phyloP scores from a whole-genome alignment of 2,329 filamentous ascomycete species.

The Colletotrichum eremochloae region DNA sequence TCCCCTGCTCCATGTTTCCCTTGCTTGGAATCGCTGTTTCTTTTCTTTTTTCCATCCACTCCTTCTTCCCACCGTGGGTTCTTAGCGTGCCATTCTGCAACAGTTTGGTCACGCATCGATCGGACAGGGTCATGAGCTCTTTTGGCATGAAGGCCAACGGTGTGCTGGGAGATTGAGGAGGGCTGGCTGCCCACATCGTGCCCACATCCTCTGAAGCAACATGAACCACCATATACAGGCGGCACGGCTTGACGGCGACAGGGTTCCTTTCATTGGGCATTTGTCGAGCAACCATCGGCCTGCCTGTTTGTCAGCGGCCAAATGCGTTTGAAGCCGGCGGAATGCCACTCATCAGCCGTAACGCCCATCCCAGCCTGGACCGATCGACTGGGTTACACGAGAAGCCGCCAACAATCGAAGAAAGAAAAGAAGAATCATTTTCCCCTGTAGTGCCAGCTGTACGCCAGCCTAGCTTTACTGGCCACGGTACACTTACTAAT shows the following conservation, averaged over 20 bases:
- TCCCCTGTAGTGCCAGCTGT: background rate
- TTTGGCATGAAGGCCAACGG: constrained; percentile 6
- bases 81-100: constrained; percentile 42
- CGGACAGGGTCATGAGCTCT: constrained; percentile 3
- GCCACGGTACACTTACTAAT: constrained; percentile 16
- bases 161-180: background rate
- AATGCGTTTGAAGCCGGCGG: background rate
- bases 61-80: constrained; percentile 6
- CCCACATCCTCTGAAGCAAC: background rate
- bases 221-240: background rate
- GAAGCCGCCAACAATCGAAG: constrained; percentile 19
- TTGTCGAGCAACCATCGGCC: background rate
- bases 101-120: constrained; percentile 30
- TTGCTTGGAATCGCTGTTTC: constrained; percentile 24
- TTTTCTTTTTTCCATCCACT: background rate
- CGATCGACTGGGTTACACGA: constrained; percentile 9
- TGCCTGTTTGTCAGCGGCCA: constrained; percentile 3
- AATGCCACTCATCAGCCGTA: background rate
- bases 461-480: constrained; percentile 9
- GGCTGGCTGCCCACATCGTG: background rate
- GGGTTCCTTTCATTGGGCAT: background rate
- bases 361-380: background rate
- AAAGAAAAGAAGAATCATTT: background rate
- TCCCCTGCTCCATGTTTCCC: constrained; percentile 22
- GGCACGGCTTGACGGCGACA: background rate